Evolutionary conservation across 345 rosid genomes (phyloP).

Genomic region (Citrus maxima): DNA sequence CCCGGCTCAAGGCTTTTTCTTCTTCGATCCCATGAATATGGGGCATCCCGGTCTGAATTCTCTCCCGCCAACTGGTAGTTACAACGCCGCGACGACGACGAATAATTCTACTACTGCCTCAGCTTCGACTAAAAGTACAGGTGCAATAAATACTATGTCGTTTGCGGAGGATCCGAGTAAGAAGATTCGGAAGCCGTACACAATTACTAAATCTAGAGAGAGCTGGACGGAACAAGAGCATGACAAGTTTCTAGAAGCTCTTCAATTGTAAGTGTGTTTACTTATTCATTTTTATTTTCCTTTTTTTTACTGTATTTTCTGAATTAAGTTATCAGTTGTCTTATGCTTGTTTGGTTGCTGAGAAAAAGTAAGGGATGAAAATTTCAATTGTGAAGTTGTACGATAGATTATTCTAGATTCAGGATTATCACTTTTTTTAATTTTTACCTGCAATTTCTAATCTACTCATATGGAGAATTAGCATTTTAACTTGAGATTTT

Average conservation of each 20-base stretch:
- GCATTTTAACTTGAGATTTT: background rate
- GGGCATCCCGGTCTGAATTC: slow-evolving; percentile 42
- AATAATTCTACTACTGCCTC: slow-evolving; percentile 5
- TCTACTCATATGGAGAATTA: background rate
- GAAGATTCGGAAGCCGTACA: slow-evolving; percentile 94
- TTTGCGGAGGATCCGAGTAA: slow-evolving; percentile 48
- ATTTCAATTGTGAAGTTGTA: background rate
- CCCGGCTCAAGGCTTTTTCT: slow-evolving; percentile 52
- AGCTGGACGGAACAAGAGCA: slow-evolving; percentile 97
- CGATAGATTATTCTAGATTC: background rate
- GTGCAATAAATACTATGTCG: slow-evolving; percentile 21
- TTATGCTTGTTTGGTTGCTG: background rate
- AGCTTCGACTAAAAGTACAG: slow-evolving; percentile 9
- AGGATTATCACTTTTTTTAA: background rate
- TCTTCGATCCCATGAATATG: slow-evolving; percentile 57
- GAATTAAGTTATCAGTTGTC: background rate
- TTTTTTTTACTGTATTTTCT: too few relatives aligned
- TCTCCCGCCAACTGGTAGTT: slow-evolving; percentile 20
- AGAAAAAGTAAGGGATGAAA: background rate
- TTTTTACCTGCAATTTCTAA: background rate
- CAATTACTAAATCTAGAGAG: slow-evolving; percentile 91
- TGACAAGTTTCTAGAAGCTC: slow-evolving; percentile 94
- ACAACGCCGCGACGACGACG: slow-evolving; percentile 8
- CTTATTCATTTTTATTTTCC: background rate
- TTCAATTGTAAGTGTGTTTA: slow-evolving; percentile 60